These are phyloP conservation scores for Ophiocordyceps unilateralis DNA, from an alignment of 2,329 filamentous ascomycete genomes.

Conservation along the genomic window DNA sequence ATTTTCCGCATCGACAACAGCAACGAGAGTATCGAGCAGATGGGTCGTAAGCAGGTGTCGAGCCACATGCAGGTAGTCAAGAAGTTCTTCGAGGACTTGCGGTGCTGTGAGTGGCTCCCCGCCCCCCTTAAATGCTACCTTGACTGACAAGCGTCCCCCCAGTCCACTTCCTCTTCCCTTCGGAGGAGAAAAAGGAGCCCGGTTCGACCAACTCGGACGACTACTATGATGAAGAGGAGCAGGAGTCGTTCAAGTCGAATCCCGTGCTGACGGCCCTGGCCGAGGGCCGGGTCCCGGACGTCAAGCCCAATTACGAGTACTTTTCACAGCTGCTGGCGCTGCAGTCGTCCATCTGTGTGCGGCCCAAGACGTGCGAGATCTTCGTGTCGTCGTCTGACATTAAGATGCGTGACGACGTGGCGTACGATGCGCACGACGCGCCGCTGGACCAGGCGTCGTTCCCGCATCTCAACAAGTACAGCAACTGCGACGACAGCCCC, in stretches of 20 bases:
- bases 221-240: constrained; percentile 23
- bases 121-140: background rate
- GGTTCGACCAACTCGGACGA: constrained; percentile 46
- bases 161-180: constrained; percentile 45
- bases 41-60: constrained; percentile 47
- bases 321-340: constrained; percentile 37
- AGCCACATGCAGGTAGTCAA: constrained; percentile 57
- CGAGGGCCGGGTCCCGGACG: constrained; percentile 36
- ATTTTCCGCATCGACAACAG: constrained; percentile 25
- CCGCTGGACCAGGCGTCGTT: constrained; percentile 29
- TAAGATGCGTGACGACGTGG: constrained; percentile 30
- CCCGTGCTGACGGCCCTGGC: constrained; percentile 44
- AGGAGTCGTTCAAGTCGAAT: constrained; percentile 45
- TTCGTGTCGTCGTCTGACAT: constrained; percentile 37
- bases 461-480: constrained; percentile 37
- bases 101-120: constrained; percentile 36
- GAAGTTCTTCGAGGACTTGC: constrained; percentile 44
- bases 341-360: constrained; percentile 33
- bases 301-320: constrained; percentile 45
- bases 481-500: constrained; percentile 32
- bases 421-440: constrained; percentile 24
- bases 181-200: constrained; percentile 35
- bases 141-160: background rate
- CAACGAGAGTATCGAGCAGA: constrained; percentile 25
- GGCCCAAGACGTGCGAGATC: constrained; percentile 41